These are phyloP conservation scores for Lactifluus hygrophoroides DNA, from an alignment of 768 basidiomycete species.

Conservation along the genomic window DNA sequence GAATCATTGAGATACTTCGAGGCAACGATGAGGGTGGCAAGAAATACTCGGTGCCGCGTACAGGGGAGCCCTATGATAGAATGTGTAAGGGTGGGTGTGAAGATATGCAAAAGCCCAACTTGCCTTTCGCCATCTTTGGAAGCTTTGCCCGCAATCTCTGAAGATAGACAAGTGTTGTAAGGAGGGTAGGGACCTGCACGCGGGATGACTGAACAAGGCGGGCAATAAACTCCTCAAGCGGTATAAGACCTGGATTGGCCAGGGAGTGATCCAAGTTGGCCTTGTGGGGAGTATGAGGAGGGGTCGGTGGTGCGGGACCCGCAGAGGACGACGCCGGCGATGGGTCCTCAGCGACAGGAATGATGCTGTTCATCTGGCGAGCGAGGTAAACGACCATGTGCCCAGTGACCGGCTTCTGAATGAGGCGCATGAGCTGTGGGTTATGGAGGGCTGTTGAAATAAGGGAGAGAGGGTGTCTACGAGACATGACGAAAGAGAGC, in stretches of 20 bases:
- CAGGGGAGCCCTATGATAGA: conserved; percentile 60
- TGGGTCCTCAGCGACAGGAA: conserved; percentile 53
- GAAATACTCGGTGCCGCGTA: conserved; percentile 91
- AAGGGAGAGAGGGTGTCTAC: conserved; percentile 73
- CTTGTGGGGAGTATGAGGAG: conserved; percentile 59
- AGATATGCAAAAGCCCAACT: conserved; percentile 22
- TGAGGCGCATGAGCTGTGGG: conserved; percentile 69
- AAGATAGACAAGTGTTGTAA: conserved; percentile 87
- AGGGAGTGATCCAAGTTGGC: conserved; percentile 27
- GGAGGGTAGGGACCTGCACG: conserved; percentile 84
- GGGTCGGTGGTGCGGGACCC: conserved; percentile 44
- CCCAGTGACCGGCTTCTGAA: conserved; percentile 66
- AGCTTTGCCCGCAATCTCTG: conserved; percentile 76
- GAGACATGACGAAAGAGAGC: conserved; percentile 34
- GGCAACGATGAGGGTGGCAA: conserved; percentile 91
- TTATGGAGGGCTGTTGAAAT: conserved; percentile 69
- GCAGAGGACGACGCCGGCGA: conserved; percentile 24
- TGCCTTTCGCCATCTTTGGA: conserved; percentile 79
- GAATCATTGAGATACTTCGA: conserved; percentile 97
- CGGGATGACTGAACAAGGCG: conserved; percentile 73
- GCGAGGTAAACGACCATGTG: conserved; percentile 88
- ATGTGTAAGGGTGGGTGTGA: neutral
- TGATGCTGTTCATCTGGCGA: conserved; percentile 64
- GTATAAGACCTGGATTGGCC: conserved; percentile 39
- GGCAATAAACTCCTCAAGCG: conserved; percentile 77